Percentiles rank a stretch among this genome's conserved stretches.
Evolutionary conservation across 768 basidiomycete species (phyloP).

Genomic region (Serendipita vermifera): DNA sequence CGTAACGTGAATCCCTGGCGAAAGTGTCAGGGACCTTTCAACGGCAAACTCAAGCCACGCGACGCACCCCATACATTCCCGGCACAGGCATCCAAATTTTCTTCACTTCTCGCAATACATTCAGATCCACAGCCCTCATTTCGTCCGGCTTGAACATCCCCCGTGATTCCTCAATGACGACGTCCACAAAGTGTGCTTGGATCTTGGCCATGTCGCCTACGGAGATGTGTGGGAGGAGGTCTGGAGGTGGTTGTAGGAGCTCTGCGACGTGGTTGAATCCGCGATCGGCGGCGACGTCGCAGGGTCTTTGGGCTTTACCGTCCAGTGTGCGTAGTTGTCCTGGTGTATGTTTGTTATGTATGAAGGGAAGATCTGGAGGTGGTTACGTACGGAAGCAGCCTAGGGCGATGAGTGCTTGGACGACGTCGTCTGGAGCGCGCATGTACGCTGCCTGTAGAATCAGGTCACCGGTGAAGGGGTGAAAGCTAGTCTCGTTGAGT

Average conservation of each 20-base stretch:
- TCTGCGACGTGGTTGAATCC: neutral
- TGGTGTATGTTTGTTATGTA: too few relatives aligned
- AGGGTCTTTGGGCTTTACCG: neutral
- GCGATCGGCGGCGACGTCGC: neutral
- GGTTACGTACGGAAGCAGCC: constrained; percentile 2
- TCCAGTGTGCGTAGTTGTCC: neutral
- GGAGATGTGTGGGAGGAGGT: constrained; percentile 3
- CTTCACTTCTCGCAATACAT: neutral
- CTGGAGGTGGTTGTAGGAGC: neutral
- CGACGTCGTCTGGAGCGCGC: neutral
- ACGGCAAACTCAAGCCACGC: too few relatives aligned
- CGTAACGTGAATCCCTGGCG: neutral
- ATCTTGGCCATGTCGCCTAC: neutral
- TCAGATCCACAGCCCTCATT: neutral
- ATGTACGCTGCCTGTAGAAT: neutral
- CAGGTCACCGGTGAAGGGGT: neutral
- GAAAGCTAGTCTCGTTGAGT: neutral
- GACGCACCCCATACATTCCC: constrained; percentile 6
- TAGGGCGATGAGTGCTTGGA: neutral
- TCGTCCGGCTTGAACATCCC: neutral
- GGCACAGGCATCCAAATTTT: constrained; percentile 6
- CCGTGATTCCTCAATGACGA: neutral
- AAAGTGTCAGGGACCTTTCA: neutral
- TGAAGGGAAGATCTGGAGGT: too few relatives aligned
- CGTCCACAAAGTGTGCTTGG: neutral